phyloP scores from a whole-genome alignment of 2,329 filamentous ascomycete genomes.

The Claviceps citrina region DNA sequence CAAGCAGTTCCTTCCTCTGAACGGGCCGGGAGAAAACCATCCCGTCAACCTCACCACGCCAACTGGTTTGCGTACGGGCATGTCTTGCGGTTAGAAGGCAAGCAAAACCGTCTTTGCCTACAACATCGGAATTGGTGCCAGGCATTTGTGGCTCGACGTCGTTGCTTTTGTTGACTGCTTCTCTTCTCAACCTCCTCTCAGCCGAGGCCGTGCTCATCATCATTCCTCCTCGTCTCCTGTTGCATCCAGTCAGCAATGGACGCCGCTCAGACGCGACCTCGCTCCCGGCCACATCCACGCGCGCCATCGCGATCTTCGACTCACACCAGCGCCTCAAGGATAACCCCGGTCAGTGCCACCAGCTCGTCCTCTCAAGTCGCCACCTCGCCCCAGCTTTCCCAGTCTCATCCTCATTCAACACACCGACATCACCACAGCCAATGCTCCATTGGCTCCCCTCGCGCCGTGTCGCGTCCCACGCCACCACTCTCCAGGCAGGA shows the following conservation, averaged over 20 bases:
- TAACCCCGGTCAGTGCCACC: constrained; percentile 25
- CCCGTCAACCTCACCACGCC: background rate
- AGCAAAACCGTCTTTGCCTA: background rate
- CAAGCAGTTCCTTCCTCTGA: background rate
- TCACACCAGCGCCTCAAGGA: constrained; percentile 26
- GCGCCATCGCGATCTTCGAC: constrained; percentile 32
- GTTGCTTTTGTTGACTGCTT: background rate
- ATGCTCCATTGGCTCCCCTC: constrained; percentile 20
- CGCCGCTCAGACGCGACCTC: constrained; percentile 10
- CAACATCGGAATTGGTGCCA: background rate
- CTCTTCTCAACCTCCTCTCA: background rate
- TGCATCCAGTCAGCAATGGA: constrained; percentile 15
- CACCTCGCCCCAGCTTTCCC: constrained; percentile 20
- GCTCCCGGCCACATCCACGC: constrained; percentile 22
- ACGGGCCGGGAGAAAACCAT: background rate
- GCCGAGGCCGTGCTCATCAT: background rate
- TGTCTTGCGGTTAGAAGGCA: too few species aligned
- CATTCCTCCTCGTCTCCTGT: too few species aligned
- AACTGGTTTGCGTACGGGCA: background rate
- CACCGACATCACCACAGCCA: constrained; percentile 27
- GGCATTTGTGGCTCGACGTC: background rate
- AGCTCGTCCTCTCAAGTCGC: constrained; percentile 27
- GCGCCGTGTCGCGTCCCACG: constrained; percentile 23
- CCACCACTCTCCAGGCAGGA: constrained; percentile 28
- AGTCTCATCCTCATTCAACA: constrained; percentile 21